phyloP scores from a whole-genome alignment of 371 early-diverging fungal species.

The Circinella umbellata region DNA sequence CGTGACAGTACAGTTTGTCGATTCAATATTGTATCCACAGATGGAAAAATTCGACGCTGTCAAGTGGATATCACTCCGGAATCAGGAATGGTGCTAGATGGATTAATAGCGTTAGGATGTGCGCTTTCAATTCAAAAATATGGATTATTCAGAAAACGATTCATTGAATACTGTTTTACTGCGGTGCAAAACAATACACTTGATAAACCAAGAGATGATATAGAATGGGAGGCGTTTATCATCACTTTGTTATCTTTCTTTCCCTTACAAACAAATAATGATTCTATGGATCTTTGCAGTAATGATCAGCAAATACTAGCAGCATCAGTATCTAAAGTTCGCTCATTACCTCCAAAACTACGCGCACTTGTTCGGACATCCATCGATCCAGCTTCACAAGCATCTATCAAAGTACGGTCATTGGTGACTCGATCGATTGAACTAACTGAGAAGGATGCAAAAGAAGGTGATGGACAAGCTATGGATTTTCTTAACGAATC shows the following conservation, averaged over 20 bases:
- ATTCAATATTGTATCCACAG: constrained; percentile 10
- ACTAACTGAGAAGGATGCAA: constrained; percentile 3
- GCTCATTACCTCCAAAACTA: not conserved
- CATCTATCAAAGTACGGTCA: not conserved
- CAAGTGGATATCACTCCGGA: constrained; percentile 2
- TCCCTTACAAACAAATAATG: constrained; percentile 8
- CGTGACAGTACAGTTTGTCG: constrained; percentile 3
- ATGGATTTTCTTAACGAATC: constrained; percentile 19
- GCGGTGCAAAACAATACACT: not conserved
- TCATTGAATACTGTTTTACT: constrained; percentile 3
- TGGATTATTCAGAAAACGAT: constrained; percentile 13
- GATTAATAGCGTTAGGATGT: constrained; percentile 7
- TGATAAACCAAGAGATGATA: not conserved
- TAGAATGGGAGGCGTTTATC: constrained; percentile 65
- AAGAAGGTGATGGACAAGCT: not conserved
- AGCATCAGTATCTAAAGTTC: not conserved
- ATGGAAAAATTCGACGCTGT: constrained; percentile 1
- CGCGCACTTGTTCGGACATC: constrained; percentile 1
- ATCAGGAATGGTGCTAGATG: constrained; percentile 13
- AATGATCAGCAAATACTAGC: not conserved
- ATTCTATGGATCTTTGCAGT: not conserved
- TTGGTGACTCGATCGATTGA: not conserved
- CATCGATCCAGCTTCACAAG: not conserved
- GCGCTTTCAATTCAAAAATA: not conserved
- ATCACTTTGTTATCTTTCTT: constrained; percentile 57